These are phyloP conservation scores for Dendrobium officinale DNA, from an alignment of 106 monocot species.

Conservation along the genomic window DNA sequence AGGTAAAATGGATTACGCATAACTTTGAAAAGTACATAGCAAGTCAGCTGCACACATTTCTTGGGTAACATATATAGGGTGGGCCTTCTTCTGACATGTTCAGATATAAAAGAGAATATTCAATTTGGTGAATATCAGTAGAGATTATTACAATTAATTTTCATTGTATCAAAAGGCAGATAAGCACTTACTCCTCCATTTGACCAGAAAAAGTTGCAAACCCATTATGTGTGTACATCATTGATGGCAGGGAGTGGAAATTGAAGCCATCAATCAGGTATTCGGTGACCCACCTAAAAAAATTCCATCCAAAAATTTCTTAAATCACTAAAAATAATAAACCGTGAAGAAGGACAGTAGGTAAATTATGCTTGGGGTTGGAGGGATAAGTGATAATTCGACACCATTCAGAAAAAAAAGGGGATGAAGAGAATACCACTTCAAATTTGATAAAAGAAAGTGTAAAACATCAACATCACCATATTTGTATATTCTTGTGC, in stretches of 20 bases:
- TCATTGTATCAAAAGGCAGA: neutral
- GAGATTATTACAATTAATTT: neutral
- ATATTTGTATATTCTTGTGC: constrained; percentile 93
- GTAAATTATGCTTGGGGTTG: neutral
- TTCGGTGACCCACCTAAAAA: constrained; percentile 81
- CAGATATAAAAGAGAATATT: neutral
- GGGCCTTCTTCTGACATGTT: neutral
- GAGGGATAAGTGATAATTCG: neutral
- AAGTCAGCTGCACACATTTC: neutral
- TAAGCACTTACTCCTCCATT: constrained; percentile 78
- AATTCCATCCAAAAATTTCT: neutral
- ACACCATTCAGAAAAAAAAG: neutral
- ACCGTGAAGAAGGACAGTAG: neutral
- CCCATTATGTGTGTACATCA: constrained; percentile 99
- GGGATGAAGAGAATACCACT: constrained; percentile 50
- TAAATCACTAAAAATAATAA: neutral
- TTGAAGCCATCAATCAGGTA: constrained; percentile 90
- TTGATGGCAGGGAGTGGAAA: constrained; percentile 92
- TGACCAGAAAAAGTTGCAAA: constrained; percentile 81
- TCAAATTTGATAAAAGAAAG: constrained; percentile 93
- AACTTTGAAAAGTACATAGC: neutral
- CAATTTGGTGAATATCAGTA: neutral
- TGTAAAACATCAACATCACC: constrained; percentile 89
- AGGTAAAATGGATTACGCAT: no score
- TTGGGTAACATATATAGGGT: neutral